Evolutionary conservation across 345 rosid species (phyloP).

Genomic region (Firmiana major): DNA sequence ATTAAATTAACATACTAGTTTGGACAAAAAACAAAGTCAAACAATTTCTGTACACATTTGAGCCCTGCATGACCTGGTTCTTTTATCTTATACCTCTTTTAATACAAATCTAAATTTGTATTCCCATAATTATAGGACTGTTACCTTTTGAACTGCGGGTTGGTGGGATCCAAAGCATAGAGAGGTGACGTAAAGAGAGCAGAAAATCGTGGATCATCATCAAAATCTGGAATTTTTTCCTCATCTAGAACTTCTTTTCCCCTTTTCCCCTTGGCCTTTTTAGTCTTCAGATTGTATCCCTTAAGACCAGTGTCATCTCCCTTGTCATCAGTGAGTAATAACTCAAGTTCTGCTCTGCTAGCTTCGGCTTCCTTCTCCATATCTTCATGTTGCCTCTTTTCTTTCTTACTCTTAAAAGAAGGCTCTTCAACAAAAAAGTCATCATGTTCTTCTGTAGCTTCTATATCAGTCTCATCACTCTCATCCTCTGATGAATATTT

Average conservation of each 20-base stretch:
- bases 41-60: background rate
- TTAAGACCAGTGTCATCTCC: conserved; percentile 51
- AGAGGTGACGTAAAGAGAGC: conserved; percentile 49
- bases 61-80: background rate
- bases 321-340: conserved; percentile 74
- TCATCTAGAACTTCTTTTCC: conserved; percentile 47
- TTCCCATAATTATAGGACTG: background rate
- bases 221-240: conserved; percentile 59
- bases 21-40: background rate
- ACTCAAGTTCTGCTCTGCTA: conserved; percentile 79
- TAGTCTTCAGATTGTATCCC: conserved; percentile 78
- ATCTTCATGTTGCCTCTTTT: conserved; percentile 28
- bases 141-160: conserved; percentile 94
- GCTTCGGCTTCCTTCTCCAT: conserved; percentile 44
- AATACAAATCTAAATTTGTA: background rate
- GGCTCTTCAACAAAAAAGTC: conserved; percentile 78
- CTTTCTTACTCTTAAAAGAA: conserved; percentile 37
- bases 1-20: background rate
- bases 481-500: conserved; percentile 58
- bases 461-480: conserved; percentile 35
- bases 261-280: conserved; percentile 52
- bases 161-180: conserved; percentile 88
- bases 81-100: background rate
- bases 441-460: conserved; percentile 39
- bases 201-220: conserved; percentile 73